Conservation (phyloP, 73 alveolate species). For the Tetrahymena malaccensis region DNA sequence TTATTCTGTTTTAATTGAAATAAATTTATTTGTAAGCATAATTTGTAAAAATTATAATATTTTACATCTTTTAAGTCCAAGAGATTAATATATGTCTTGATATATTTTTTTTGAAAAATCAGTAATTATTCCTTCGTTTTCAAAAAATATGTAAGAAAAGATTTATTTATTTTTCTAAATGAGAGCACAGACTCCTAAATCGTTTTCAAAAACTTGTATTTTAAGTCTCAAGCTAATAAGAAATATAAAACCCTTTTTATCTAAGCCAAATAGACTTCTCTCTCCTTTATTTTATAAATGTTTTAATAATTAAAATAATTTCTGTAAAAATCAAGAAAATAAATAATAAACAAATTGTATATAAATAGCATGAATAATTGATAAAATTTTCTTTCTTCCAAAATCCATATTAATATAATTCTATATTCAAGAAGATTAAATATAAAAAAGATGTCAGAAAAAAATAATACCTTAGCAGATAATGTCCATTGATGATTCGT, state of each 20-base stretch:
- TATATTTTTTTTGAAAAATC: not conserved
- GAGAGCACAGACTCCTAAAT: not conserved
- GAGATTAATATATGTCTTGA: not conserved
- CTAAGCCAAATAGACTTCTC: not conserved
- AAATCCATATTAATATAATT: too few relatives aligned
- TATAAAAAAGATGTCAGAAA: too few relatives aligned
- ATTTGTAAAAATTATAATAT: too few relatives aligned
- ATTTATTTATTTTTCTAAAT: too few relatives aligned
- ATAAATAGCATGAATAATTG: too few relatives aligned
- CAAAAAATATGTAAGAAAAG: not conserved
- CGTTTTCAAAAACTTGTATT: too few relatives aligned
- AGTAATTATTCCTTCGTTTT: not conserved
- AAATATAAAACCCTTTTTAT: not conserved
- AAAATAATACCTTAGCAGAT: not conserved
- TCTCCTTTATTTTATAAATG: not conserved
- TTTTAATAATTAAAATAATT: too few relatives aligned
- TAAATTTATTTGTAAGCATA: too few relatives aligned
- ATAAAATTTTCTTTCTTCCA: too few relatives aligned
- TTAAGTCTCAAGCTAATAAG: not conserved
- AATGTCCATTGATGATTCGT: not conserved
- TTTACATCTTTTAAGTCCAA: not conserved
- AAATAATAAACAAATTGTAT: too few relatives aligned
- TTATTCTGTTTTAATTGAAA: not conserved
- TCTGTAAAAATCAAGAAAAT: too few relatives aligned
- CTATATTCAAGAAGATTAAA: too few relatives aligned